These are phyloP conservation scores for Penicillium silybi DNA, from an alignment of 495 filamentous ascomycete genomes.

Conservation along the genomic window DNA sequence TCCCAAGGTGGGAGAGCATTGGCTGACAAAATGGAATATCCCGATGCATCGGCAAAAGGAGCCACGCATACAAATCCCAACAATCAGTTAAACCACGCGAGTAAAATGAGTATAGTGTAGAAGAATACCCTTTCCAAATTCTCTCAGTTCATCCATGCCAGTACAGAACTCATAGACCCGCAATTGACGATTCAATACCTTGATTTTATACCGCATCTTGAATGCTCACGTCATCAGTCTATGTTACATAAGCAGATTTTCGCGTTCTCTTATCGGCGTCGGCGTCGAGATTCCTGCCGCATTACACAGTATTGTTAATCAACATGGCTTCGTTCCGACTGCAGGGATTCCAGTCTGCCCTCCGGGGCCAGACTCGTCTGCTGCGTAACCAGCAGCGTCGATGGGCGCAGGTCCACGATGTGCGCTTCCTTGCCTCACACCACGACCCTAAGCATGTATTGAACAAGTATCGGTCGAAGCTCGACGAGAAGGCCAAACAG, in stretches of 20 bases:
- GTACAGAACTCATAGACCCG: too few species aligned
- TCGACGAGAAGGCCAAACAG: conserved; percentile 77
- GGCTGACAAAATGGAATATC: neutral
- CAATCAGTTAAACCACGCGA: too few species aligned
- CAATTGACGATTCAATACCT: neutral
- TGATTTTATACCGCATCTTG: neutral
- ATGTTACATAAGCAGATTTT: neutral
- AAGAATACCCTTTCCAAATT: too few species aligned
- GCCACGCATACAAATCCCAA: too few species aligned
- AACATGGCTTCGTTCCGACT: conserved; percentile 34
- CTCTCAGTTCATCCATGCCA: too few species aligned
- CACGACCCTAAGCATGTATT: conserved; percentile 57
- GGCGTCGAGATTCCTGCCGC: neutral
- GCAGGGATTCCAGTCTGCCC: conserved; percentile 26
- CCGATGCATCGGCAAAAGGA: neutral
- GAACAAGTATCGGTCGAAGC: conserved; percentile 85
- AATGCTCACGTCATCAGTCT: neutral
- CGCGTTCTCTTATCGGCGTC: neutral
- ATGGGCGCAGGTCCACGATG: conserved; percentile 89
- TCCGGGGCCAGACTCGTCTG: conserved; percentile 26
- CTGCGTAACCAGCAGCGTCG: conserved; percentile 59
- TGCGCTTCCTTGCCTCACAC: conserved; percentile 78
- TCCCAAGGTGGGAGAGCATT: too few species aligned
- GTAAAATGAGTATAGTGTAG: too few species aligned
- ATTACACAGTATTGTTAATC: neutral